A percentile compares a stretch with the other conserved stretches of the same genome.
Conservation (phyloP, 345 rosid genomes). For the Moricandia moricandioides region DNA sequence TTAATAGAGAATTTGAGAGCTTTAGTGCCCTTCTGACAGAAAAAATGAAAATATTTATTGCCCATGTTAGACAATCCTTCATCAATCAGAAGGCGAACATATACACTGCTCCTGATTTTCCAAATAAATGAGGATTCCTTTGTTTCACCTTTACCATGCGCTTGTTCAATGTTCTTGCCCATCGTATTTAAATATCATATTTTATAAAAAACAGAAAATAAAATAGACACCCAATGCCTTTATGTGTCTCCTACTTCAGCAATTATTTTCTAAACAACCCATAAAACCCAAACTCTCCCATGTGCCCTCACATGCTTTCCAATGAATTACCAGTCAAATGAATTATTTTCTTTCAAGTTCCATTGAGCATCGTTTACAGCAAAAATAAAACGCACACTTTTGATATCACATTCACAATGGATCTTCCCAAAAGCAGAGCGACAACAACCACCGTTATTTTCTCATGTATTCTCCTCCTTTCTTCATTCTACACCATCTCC, state of each 20-base stretch:
- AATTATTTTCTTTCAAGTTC: background rate
- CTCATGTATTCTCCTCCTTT: conserved; percentile 26
- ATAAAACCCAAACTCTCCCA: conserved; percentile 35
- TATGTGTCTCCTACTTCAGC: conserved; percentile 38
- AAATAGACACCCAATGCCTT: conserved; percentile 21
- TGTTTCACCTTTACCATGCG: conserved; percentile 13
- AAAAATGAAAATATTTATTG: background rate
- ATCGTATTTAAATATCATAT: background rate
- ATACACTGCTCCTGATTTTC: conserved; percentile 21
- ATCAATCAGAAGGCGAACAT: conserved; percentile 7
- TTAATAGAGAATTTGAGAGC: background rate
- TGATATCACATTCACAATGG: conserved; percentile 27
- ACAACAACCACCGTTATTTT: conserved; percentile 26
- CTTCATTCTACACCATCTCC: conserved; percentile 27
- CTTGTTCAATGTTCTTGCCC: conserved; percentile 33
- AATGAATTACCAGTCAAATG: conserved; percentile 25
- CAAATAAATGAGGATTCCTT: background rate
- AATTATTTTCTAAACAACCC: conserved; percentile 22
- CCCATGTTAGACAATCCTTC: background rate
- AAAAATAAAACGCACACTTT: background rate
- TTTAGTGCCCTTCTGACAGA: background rate
- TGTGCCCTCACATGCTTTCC: conserved; percentile 45
- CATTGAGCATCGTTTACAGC: conserved; percentile 1
- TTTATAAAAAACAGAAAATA: background rate
- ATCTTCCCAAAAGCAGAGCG: conserved; percentile 24